Base-by-base conservation (phyloP, 495 filamentous ascomycete species). In the Trichoderma reesei region DNA sequence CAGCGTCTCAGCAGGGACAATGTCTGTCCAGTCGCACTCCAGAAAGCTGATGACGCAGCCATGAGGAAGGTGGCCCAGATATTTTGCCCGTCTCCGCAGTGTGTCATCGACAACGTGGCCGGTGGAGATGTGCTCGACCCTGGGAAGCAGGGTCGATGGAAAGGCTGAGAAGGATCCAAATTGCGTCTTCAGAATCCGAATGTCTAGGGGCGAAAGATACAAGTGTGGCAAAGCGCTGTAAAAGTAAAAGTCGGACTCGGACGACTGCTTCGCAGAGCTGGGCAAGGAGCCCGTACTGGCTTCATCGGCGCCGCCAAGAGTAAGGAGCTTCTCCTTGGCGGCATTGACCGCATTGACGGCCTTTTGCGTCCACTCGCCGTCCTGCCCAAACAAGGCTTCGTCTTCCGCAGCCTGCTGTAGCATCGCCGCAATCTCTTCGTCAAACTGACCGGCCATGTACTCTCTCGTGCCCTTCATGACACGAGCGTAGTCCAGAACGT, bases 1-100 rank as follows among this genome's bases (percentile, higher is more conserved):
- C 16, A 98, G 77, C 10, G 93, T 80, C 59, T 92, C 90, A 2
- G 85, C 80, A 6, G 83, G 76, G 18, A 98, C 90, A 16, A 92
- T 85, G 67, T 96, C 94, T 1, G 91, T 91, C 94, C 94, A 98
- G 72, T 98, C 91, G 68, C 94, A 98, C 74, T 98, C 94, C 0
- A 98, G 77, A 69, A 98, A 98, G 67, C 82, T 90, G 46, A 98
- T 90, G 66, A 96, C 90, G 73, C 93, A 97, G 3, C 94, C 94
- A 63, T 91, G 85, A 0, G 94, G 94, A 14, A 98, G 82, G 72
- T 98, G 94, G 7, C 87, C 86, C 1, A 98, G 82, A 68, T 98
- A 98, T 72, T 94, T 96, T 39, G 90, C 84, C 61, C 91, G 84
- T 73, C 89, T 90, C 44, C 94, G 85, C 41, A 97, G 76, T 36